phyloP scores from a whole-genome alignment of 1,139 yeast species.

The Magnusiomyces magnusii region DNA sequence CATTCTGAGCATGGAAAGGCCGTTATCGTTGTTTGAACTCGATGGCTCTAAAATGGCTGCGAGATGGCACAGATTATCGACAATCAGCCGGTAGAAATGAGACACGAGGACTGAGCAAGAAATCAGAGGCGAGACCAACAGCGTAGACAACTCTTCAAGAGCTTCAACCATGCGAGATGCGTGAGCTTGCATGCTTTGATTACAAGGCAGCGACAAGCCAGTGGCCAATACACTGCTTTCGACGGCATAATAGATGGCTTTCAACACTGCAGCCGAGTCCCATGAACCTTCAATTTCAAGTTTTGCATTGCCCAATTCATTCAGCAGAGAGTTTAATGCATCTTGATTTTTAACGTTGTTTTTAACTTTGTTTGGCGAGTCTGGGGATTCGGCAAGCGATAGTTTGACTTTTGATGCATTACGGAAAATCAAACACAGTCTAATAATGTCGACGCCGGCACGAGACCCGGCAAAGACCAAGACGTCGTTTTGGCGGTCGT shows the following conservation, averaged over 20 bases:
- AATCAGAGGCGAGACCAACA: conserved; percentile 26
- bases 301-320: conserved; percentile 18
- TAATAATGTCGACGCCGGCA: conserved; percentile 24
- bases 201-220: background rate
- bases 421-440: conserved; percentile 21
- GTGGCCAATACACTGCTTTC: conserved; percentile 12
- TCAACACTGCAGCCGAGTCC: conserved; percentile 29
- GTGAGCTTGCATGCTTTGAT: background rate
- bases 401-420: conserved; percentile 9
- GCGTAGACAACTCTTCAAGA: conserved; percentile 15
- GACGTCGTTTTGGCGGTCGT: conserved; percentile 20
- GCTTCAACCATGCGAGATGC: conserved; percentile 11
- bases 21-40: background rate
- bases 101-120: conserved; percentile 26
- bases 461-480: conserved; percentile 19
- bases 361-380: no score
- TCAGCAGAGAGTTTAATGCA: conserved; percentile 2
- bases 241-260: conserved; percentile 26
- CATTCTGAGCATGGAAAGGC: background rate
- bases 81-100: conserved; percentile 15
- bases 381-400: no score
- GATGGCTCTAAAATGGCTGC: background rate
- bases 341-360: no score
- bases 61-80: background rate
- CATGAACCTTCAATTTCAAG: conserved; percentile 23